Base-by-base conservation (phyloP, 1,284 basidiomycete genomes). In the Coniferiporia weirii region DNA sequence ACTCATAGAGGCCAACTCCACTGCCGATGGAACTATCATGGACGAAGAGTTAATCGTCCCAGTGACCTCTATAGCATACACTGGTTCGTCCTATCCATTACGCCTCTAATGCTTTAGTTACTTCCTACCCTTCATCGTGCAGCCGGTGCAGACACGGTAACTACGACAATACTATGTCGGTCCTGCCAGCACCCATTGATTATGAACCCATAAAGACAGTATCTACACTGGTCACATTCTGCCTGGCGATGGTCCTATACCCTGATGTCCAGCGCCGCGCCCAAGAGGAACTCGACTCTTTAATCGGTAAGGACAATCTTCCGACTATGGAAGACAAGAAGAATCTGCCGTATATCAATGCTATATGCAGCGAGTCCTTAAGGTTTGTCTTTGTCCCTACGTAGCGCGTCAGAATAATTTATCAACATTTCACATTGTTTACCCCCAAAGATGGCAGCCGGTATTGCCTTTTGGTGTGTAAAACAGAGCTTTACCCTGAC, bases 271-370 rank as follows among this genome's bases (percentile, higher is more conserved):
- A 59, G 20, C 38, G 19, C 20, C 58, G 56, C 27, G 63, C 49
- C 4, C 63, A 64, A 52, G 63, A 56, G 20, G 62, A 64, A 49
- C 27, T 63, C 10, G 63, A 64, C 34, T 63, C 54, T 20, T 63
- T 66, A 13, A 55, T 67, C 2, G 66, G 66, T 15, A 56, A 57
- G 19, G 60, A 62, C 43, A 56, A 61, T 27, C 48, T 61, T n/a
- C 66, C 66, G 1, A 61, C 56, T 1, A 57, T 64, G 13, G 61
- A 61, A 12, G 67, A 68, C 46, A 48, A 59, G 36, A 56, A 49
- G 13, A 59, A 66, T 15, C 47, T 67, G 17, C 67, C 67, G n/a
- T 67, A 63, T 47, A 46, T 65, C 27, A 40, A 61, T n/a, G 64
- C 64, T 7, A 58, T 65, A 22, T 51, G 53, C 52, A 64, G 61